Evolutionary conservation across 345 rosid genomes (phyloP), one percentile per base, ranked within the genome.

Genomic region (Excoecaria cochinchinensis): DNA sequence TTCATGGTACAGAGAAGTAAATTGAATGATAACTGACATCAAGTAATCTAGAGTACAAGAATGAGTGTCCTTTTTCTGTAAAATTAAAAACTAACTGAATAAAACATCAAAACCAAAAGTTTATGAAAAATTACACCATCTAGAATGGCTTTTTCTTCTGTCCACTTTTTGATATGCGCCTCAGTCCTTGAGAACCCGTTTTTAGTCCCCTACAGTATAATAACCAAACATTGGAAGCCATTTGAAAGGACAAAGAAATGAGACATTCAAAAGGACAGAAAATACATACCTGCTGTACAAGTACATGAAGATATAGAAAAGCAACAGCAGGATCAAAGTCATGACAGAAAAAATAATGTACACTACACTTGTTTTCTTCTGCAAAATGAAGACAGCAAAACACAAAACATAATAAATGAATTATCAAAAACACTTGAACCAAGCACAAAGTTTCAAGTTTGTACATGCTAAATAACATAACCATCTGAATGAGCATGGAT

Each of bases 231-330:
- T 15, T 24, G 56, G 24, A 65, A 42, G 24, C 50, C 44, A 63
- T 46, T 38, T 48, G 53, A n/a, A 69, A 42, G 50, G 13, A 13
- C 38, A 4, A 72, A 57, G 58, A 66, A 56, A 59, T 9, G 8
- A 31, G 5, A 47, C 12, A 10, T 22, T 39, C 16, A 12, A 55
- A 21, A 55, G 25, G 11, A 36, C 25, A 36, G 51, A 62, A 53
- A 56, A 24, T 17, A 25, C 39, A 36, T 75, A 80, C 79, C 83
- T 72, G 66, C 10, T 59, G 50, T 76, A 80, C 79, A 75, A 24
- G 70, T 71, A 76, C 40, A 80, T 21, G 79, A 80, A 80, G 52
- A 38, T 10, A 61, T 76, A 80, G 83, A 76, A 80, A 52, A 80
- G 74, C 40, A n/a, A 57, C 72, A 80, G 64, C 76, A 80, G n/a